Base-by-base conservation (phyloP, 73 alveolate species). In the Paramecium sexaurelia region DNA sequence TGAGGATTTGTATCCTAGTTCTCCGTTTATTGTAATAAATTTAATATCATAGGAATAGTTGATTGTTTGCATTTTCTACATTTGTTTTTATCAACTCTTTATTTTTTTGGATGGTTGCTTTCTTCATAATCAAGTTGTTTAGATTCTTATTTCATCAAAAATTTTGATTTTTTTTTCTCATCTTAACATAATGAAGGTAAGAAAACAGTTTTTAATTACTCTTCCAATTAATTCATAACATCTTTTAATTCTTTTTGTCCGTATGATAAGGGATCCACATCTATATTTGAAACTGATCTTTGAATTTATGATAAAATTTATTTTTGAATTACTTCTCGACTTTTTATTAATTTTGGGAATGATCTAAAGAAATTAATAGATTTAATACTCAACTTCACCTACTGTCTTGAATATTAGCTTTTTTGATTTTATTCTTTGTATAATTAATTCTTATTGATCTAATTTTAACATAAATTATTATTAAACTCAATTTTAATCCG, bases 11-110 rank as follows among this genome's bases (percentile, higher is more conserved):
- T 71, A 36, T 71, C 86, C 37, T 71, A 35, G 19, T 78, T 43
- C 41, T 41, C 90, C 9, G 90, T 39, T 78, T 78, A 26, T 26
- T 78, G 8, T 24, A 78, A 45, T 26, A 78, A 24, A 45, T 78
- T 33, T 43, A 78, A 78, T 22, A 78, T 78, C 68, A 43, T 78
- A 40, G 90, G 90, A 5, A 78, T 78, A 19, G 90, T 78, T 37
- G 90, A 78, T 19, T 43, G 15, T 22, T 78, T 78, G 45, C 90
- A 78, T 39, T 29, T 43, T 10, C 90, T 78, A 43, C 90, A 78
- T 9, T 78, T 78, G 55, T 78, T 78, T 43, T 78, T 78, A 45
- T 78, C 90, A 3, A 78, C 90, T 26, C 90, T 78, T 26, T 78
- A 43, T 78, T 78, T 78, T 20, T 78, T 78, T 41, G 43, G 55